Percentiles rank a stretch among this genome's conserved stretches.
Conservation (phyloP, 2,329 filamentous ascomycete species). For the Dactylellina drechsleri region DNA sequence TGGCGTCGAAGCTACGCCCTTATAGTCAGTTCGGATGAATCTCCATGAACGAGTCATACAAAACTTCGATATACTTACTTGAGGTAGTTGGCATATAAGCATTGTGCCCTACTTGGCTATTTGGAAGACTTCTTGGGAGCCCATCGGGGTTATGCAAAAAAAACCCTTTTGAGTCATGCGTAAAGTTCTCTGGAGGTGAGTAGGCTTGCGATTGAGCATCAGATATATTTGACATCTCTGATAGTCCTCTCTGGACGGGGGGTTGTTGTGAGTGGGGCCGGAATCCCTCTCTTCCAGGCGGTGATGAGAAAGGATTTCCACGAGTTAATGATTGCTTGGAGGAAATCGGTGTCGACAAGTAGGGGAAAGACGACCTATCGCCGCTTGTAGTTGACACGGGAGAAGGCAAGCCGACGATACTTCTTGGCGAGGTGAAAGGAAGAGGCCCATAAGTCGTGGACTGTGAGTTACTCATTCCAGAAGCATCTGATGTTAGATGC, state of each 20-base stretch:
- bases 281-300: constrained; percentile 55
- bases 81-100: constrained; percentile 57
- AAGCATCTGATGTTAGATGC: constrained; percentile 54
- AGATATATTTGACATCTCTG: constrained; percentile 56
- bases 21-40: constrained; percentile 36
- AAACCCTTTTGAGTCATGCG: constrained; percentile 57
- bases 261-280: constrained; percentile 55
- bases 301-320: constrained; percentile 59
- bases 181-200: constrained; percentile 57
- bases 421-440: constrained; percentile 57
- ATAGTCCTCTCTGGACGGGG: constrained; percentile 56
- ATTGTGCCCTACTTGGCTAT: constrained; percentile 56
- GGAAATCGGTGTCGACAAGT: constrained; percentile 56
- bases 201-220: constrained; percentile 57
- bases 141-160: constrained; percentile 57
- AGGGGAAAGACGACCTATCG: constrained; percentile 56
- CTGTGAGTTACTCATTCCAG: constrained; percentile 55
- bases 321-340: constrained; percentile 55
- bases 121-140: constrained; percentile 57
- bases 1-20: constrained; percentile 51
- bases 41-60: background rate
- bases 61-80: constrained; percentile 53
- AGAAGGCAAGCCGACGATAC: constrained; percentile 57
- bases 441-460: constrained; percentile 55
- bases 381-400: constrained; percentile 57